These are phyloP conservation scores for Apiotrichum brassicae DNA, from an alignment of 1,284 basidiomycete genomes.

Conservation along the genomic window DNA sequence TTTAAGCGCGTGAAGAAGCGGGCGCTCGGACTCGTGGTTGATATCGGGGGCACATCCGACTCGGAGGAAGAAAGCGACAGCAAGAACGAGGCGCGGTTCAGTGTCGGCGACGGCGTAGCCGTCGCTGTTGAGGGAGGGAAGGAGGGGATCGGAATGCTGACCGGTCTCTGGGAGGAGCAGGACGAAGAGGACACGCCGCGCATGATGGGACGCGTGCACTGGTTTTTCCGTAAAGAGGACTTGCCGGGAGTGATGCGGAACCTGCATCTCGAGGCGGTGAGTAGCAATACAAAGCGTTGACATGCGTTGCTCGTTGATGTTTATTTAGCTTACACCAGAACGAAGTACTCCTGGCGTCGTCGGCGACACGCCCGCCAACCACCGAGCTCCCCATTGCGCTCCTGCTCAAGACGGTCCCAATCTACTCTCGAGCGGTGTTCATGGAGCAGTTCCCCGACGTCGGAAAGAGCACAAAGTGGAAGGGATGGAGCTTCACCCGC, in stretches of 20 bases:
- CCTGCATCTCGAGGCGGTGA: constrained; percentile 40
- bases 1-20: background rate
- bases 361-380: constrained; percentile 27
- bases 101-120: constrained; percentile 42
- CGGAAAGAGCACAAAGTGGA: constrained; percentile 27
- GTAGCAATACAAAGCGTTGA: too few relatives aligned
- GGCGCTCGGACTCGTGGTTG: background rate
- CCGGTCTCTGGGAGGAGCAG: constrained; percentile 38
- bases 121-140: constrained; percentile 38
- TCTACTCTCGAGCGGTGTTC: constrained; percentile 35
- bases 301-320: too few relatives aligned
- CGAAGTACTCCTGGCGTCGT: constrained; percentile 40
- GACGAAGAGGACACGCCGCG: constrained; percentile 18
- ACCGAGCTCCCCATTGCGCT: constrained; percentile 31
- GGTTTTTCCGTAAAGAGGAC: constrained; percentile 43
- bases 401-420: constrained; percentile 31
- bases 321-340: constrained; percentile 23
- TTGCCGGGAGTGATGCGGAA: constrained; percentile 44
- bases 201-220: constrained; percentile 45
- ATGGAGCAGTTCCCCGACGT: constrained; percentile 27
- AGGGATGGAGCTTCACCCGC: constrained; percentile 31
- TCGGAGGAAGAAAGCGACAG: background rate
- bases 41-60: background rate
- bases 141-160: constrained; percentile 42
- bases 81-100: constrained; percentile 25